Base-by-base conservation (phyloP, 202 grass and related monocot species). In the Sporobolus alterniflorus region DNA sequence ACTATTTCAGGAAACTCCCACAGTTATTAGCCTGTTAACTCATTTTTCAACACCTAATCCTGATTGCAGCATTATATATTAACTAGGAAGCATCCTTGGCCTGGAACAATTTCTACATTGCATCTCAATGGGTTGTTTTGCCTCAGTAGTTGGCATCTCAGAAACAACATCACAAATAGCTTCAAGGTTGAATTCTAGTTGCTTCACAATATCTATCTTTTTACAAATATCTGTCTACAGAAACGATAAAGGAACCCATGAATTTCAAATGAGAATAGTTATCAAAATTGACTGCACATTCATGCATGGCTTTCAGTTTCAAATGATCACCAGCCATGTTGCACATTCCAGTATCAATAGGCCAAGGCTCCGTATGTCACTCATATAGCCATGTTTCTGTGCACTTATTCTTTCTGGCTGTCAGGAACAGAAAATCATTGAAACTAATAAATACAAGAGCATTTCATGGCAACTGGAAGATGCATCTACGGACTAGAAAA, bases 351-450 rank as follows among this genome's bases (percentile, higher is more conserved):
- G 71, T 18, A 96, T 77, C 62, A 96, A 79, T 57, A 99, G 74
- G n/a, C 96, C 96, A 46, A 99, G 77, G 85, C 96, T 99, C 96
- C 96, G 96, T 59, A 99, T 99, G 64, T 99, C 96, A 86, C 96
- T 98, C 75, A 92, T 61, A 51, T 82, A 79, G 9, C 96, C 96
- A 80, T 98, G 91, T 72, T 69, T 98, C 66, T 88, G 11, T 9
- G 87, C 87, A 79, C 54, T 88, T 43, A 98, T 98, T 83, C 96
- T 91, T 91, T 98, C 96, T 36, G 96, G 96, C 96, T 98, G 80
- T 80, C 69, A 94, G 80, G 64, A 79, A 68, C 7, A 89, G 15
- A 51, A 79, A 73, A 44, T 42, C 41, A 82, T 43, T 36, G 29
- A 75, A 83, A n/a, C 43, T 17, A 62, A 64, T 24, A 67, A 75